These are phyloP conservation scores for Balamuthia mandrillaris DNA, from an alignment of 208 protist genomes.

Conservation along the genomic window DNA sequence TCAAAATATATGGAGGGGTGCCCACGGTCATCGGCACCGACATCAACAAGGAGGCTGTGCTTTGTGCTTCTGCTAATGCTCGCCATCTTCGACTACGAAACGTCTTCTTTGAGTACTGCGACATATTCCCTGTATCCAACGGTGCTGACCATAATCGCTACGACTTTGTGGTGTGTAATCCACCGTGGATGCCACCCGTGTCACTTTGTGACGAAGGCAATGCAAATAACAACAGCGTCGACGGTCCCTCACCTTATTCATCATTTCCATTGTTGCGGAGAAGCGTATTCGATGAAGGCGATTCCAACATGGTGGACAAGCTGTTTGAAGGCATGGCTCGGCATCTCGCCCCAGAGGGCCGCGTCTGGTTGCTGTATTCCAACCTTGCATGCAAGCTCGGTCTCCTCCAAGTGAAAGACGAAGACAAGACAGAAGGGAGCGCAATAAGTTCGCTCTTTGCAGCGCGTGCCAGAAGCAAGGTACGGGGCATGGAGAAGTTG, in stretches of 20 bases:
- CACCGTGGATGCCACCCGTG: not conserved
- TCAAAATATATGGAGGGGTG: not conserved
- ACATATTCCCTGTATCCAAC: slow-evolving; percentile 5
- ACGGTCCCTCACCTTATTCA: too few relatives aligned
- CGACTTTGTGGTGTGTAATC: slow-evolving; percentile 16
- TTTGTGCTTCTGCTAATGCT: too few relatives aligned
- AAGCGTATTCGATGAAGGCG: not conserved
- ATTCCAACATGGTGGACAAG: not conserved
- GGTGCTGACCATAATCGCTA: not conserved
- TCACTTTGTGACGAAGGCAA: not conserved
- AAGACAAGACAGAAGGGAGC: too few relatives aligned
- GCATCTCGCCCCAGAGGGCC: not conserved
- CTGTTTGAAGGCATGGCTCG: not conserved
- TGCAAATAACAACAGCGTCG: not conserved
- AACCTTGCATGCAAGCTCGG: not conserved
- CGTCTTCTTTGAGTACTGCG: not conserved
- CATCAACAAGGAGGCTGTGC: not conserved
- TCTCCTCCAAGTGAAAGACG: too few relatives aligned
- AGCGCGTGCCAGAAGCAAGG: too few relatives aligned
- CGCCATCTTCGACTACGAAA: not conserved
- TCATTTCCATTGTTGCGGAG: too few relatives aligned
- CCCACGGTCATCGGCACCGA: not conserved
- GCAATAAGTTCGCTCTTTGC: too few relatives aligned
- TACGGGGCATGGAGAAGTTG: too few relatives aligned
- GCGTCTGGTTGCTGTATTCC: slow-evolving; percentile 10